phyloP scores from a whole-genome alignment of 768 basidiomycete genomes.

The Russula vinacea region DNA sequence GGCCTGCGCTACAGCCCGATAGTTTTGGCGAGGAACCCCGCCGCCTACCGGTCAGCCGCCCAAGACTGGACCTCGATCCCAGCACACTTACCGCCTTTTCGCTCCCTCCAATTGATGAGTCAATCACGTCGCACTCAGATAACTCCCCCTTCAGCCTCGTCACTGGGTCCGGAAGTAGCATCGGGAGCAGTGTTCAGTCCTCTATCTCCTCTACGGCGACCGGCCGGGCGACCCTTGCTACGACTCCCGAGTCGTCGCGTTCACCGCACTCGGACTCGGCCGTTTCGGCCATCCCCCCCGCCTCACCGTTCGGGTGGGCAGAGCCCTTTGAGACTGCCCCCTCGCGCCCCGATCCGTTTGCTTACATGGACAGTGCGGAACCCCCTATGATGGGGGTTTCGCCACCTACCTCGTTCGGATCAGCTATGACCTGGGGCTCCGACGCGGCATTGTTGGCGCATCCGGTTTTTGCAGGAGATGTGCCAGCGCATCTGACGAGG shows the following conservation, averaged over 20 bases:
- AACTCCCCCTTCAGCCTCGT: background rate
- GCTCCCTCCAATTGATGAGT: background rate
- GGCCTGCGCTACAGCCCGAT: conserved; percentile 37
- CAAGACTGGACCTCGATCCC: conserved; percentile 20
- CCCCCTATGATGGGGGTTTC: conserved; percentile 7
- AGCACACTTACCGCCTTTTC: background rate
- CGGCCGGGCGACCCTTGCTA: conserved; percentile 27
- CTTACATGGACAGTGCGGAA: conserved; percentile 26
- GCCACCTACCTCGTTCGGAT: conserved; percentile 3
- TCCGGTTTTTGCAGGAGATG: conserved; percentile 37
- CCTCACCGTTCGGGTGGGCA: background rate
- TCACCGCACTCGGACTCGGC: conserved; percentile 12
- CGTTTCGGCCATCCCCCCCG: conserved; percentile 6
- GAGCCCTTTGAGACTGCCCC: conserved; percentile 11
- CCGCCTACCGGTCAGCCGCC: conserved; percentile 32
- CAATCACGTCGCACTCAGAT: background rate
- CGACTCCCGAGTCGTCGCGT: conserved; percentile 17
- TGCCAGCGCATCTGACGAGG: conserved; percentile 40
- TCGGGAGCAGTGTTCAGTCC: background rate
- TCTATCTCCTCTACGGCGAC: background rate
- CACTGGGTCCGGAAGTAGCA: background rate
- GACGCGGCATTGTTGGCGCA: conserved; percentile 21
- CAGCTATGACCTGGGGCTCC: conserved; percentile 10
- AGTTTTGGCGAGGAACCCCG: conserved; percentile 33
- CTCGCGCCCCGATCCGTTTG: conserved; percentile 32